Evolutionary conservation across 768 basidiomycete species (phyloP), one percentile per base, ranked within the genome.

Genomic region (Filobasidium wieringae): DNA sequence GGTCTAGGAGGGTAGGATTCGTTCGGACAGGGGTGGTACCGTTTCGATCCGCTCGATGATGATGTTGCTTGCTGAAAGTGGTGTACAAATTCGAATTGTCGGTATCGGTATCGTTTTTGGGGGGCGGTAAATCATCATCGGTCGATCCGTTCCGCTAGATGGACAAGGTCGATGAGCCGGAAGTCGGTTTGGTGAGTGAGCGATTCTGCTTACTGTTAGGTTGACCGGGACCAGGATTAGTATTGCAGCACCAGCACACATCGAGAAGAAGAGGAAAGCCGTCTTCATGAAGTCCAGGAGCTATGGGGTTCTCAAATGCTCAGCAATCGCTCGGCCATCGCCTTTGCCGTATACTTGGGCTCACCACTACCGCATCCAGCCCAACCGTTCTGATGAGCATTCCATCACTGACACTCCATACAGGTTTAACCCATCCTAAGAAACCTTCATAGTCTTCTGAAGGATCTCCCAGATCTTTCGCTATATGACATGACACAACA

Each of bases 401-500:
- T 60, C 88, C 91, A 70, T 99, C 93, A 43, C 88, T 91, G 0
- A 85, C 90, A 58, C 80, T 77, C 40, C 96, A 79, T 0, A 93
- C 97, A 0, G 93, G 93, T 64, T 93, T 75, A 53, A 99, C 87
- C 93, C 95, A 99, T 26, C 90, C 90, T 74, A 95, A 90, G 76
- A 95, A 87, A 0, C 56, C 56, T 12, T 45, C 47, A 19, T 36
- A 26, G n/a, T 51, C 49, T 15, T 36, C 47, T 7, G 56, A 51
- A 4, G 56, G 47, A 17, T 47, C 47, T 33, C 50, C 56, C 4
- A 19, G 27, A 27, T 34, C 19, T 6, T 57, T 50, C 4, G 49
- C 56, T 22, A 39, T 37, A 31, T 39, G 47, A 0, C 43, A 27
- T 47, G 19, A 14, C 43, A 4, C 19, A 47, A 24, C 43, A 22